Percentiles rank a stretch among this genome's conserved stretches.
phyloP scores from a whole-genome alignment of 1,139 yeast species.

The Diutina neorugosa region DNA sequence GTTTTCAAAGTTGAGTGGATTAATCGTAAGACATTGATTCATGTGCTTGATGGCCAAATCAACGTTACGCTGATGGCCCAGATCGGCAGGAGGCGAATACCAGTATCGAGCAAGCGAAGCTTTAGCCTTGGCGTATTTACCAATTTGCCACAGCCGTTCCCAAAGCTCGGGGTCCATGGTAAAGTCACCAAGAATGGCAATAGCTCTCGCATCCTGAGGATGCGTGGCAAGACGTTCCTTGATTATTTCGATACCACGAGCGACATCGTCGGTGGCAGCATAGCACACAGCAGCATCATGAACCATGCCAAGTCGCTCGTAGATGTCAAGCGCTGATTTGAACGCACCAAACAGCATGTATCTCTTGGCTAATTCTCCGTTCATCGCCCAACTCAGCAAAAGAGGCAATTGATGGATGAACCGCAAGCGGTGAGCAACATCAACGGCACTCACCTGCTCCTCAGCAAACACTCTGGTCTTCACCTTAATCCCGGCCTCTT shows the following conservation, averaged over 20 bases:
- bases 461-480: conserved; percentile 50
- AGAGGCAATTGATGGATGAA: conserved; percentile 69
- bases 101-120: conserved; percentile 67
- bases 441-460: conserved; percentile 13
- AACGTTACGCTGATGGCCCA: conserved; percentile 42
- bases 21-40: conserved; percentile 59
- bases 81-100: conserved; percentile 49
- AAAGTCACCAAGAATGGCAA: conserved; percentile 79
- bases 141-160: conserved; percentile 81
- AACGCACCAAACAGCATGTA: conserved; percentile 79
- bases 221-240: conserved; percentile 37
- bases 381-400: conserved; percentile 80
- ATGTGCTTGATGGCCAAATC: conserved; percentile 52
- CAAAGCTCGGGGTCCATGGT: conserved; percentile 66
- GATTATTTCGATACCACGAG: conserved; percentile 52
- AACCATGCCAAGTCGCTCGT: conserved; percentile 63
- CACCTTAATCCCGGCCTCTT: conserved; percentile 71
- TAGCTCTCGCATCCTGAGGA: conserved; percentile 75
- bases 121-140: conserved; percentile 76
- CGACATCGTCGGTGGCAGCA: conserved; percentile 73
- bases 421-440: conserved; percentile 43
- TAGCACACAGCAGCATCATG: conserved; percentile 86
- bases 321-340: conserved; percentile 82
- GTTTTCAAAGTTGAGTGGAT: conserved; percentile 70
- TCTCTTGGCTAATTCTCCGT: conserved; percentile 72